Evolutionary conservation across 768 basidiomycete species (phyloP), one percentile per base, ranked within the genome.

Genomic region (Pleurotus tuoliensis): DNA sequence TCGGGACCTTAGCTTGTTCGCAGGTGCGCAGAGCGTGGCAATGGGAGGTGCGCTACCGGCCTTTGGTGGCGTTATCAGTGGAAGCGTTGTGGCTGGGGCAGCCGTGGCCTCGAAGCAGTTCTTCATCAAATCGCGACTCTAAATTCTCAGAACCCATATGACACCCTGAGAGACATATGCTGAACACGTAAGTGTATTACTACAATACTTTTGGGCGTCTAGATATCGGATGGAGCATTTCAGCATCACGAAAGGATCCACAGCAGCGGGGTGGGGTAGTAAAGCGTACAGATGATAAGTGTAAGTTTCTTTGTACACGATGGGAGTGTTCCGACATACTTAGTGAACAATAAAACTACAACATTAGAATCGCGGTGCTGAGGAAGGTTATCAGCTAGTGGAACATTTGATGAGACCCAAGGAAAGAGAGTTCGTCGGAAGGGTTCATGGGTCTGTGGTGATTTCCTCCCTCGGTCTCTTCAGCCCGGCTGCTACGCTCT

Each of bases 391-490:
- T 51, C 24, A 27, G n/a, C 16, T 44, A 22, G 16, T 20, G 13
- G 15, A 15, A 48, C 24, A 48, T 27, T n/a, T 27, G 47, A 48
- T 27, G 24, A 18, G n/a, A 48, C 30, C 47, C 47, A 25, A 24
- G n/a, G 12, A 34, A 34, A 34, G 30, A 34, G 47, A 24, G 22
- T 25, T 18, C 47, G 24, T 48, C n/a, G 47, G 16, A 30, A 11
- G 16, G n/a, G 7, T 44, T 40, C n/a, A 56, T 39, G 59, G 27
- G n/a, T 50, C 48, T 3, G 22, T 30, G 24, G 34, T 61, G 56
- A 40, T 54, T 24, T 66, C 66, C 11, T 67, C 67, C 13, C 66
- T 56, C 4, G 37, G 34, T 43, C 67, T 58, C 62, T 68, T 68
- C 13, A 52, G 48, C 20, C 65, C 66, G 1, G 38, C 49, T 5